Evolutionary conservation across 805 yeast species (phyloP), one percentile per base, ranked within the genome.

Genomic region (Diddensiella santjacobensis): DNA sequence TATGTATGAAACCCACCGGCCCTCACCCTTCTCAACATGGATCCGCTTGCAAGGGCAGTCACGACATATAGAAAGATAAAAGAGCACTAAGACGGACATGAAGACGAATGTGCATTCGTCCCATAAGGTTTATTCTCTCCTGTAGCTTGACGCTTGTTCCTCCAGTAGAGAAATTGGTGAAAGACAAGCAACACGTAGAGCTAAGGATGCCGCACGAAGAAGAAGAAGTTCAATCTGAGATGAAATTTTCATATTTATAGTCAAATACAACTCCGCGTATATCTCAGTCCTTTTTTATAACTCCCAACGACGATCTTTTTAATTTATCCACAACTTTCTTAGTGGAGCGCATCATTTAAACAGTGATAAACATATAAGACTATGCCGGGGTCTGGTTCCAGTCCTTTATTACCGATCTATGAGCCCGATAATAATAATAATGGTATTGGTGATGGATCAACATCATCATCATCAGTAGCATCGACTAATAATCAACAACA

Each of bases 131-230:
- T 68, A 52, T 58, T 80, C 84, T 80, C 81, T 73, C 85, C 84
- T 72, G 71, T 76, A 78, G 79, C 84, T 74, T 75, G 86, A 80
- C 85, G 80, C 84, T 74, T 76, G 64, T 61, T 65, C 58, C 65
- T 64, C 60, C 70, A 68, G 68, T 66, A 60, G 65, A 45, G 42
- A 40, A 26, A 26, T 26, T 44, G 38, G 47, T 56, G 58, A 62
- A 65, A 65, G 70, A 60, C 67, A 78, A 78, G 84, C 85, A 81
- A 81, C 87, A 81, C 87, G 87, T 82, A 74, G 73, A 61, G 78
- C 81, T 79, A 77, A 82, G 86, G 77, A 79, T 78, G 83, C 86
- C 86, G 82, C 86, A 78, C 66, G 47, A 55, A 61, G 67, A 65
- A 61, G 59, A 61, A 58, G 38, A 59, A 59, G 58, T 50, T 47